Evolutionary conservation across 306 rosid species (phyloP).

Genomic region (Comarum palustre): DNA sequence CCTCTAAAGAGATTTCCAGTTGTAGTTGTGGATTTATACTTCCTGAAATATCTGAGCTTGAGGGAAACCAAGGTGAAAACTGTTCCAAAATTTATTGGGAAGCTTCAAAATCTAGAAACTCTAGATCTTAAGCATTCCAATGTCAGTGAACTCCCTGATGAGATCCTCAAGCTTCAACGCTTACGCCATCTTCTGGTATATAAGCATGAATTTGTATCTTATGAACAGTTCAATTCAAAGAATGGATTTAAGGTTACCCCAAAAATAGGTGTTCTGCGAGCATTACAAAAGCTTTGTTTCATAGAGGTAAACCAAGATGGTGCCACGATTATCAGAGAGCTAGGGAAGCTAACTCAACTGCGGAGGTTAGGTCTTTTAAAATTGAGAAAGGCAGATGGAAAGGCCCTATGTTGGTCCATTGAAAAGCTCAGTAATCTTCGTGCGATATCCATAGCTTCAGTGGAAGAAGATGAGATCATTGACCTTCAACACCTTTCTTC

Average conservation of each 20-base stretch:
- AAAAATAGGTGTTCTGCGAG: slow-evolving; percentile 28
- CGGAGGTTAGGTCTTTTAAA: slow-evolving; percentile 37
- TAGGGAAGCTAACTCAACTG: slow-evolving; percentile 38
- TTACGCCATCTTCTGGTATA: slow-evolving; percentile 38
- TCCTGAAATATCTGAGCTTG: slow-evolving; percentile 35
- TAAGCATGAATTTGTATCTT: slow-evolving; percentile 11
- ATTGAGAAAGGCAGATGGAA: slow-evolving; percentile 31
- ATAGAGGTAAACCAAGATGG: slow-evolving; percentile 30
- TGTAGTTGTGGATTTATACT: slow-evolving; percentile 21
- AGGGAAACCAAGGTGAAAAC: slow-evolving; percentile 32
- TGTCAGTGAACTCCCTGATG: slow-evolving; percentile 37
- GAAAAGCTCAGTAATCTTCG: slow-evolving; percentile 24
- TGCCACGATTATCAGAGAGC: slow-evolving; percentile 22
- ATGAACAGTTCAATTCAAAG: slow-evolving; percentile 14
- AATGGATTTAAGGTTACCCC: slow-evolving; percentile 29
- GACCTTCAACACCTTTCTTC: slow-evolving; percentile 33
- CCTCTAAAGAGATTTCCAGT: slow-evolving; percentile 30
- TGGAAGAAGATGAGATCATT: slow-evolving; percentile 26
- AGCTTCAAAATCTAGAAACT: slow-evolving; percentile 36
- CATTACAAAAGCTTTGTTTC: slow-evolving; percentile 41
- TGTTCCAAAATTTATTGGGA: slow-evolving; percentile 34
- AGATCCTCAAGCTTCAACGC: slow-evolving; percentile 30
- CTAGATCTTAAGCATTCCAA: slow-evolving; percentile 40
- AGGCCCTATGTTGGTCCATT: slow-evolving; percentile 33
- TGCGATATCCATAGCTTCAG: slow-evolving; percentile 30